A percentile compares a stretch with the other conserved stretches of the same genome.
Conservation (phyloP, 768 basidiomycete genomes). For the Tricholoma hemisulphureum region DNA sequence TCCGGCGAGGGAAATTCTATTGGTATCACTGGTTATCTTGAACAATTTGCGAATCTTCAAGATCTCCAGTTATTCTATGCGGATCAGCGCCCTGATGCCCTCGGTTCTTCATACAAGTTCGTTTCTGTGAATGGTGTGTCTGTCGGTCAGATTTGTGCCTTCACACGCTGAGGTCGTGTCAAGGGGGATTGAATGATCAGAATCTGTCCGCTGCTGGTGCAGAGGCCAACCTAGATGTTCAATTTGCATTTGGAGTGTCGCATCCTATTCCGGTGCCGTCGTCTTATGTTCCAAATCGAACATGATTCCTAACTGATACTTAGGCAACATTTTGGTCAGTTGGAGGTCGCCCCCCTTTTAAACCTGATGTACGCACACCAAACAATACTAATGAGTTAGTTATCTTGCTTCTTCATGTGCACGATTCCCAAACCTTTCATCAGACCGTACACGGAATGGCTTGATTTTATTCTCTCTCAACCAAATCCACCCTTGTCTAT, state of each 20-base stretch:
- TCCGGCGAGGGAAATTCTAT: conserved; percentile 45
- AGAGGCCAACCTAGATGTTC: conserved; percentile 64
- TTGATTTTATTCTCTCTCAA: conserved; percentile 50
- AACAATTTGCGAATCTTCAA: conserved; percentile 48
- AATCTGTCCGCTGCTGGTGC: conserved; percentile 44
- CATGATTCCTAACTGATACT: conserved; percentile 9
- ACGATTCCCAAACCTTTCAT: conserved; percentile 1
- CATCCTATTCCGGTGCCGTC: conserved; percentile 49
- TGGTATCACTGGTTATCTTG: conserved; percentile 53
- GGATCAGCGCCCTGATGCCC: conserved; percentile 44
- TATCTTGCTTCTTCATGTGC: not conserved
- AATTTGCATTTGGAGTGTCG: conserved; percentile 60
- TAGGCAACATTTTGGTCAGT: conserved; percentile 58
- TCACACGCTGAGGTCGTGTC: conserved; percentile 12
- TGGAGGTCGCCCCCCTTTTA: conserved; percentile 59
- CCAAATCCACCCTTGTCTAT: conserved; percentile 52
- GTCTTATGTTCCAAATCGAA: not conserved
- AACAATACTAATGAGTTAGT: conserved; percentile 41
- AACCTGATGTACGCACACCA: conserved; percentile 41
- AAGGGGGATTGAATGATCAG: conserved; percentile 62
- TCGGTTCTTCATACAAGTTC: conserved; percentile 49
- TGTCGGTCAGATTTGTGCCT: not conserved
- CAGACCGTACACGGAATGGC: conserved; percentile 46
- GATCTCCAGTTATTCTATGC: conserved; percentile 52
- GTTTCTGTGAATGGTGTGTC: conserved; percentile 54